Evolutionary conservation across 2,329 filamentous ascomycete genomes (phyloP).

Genomic region (Cadophora gregata): DNA sequence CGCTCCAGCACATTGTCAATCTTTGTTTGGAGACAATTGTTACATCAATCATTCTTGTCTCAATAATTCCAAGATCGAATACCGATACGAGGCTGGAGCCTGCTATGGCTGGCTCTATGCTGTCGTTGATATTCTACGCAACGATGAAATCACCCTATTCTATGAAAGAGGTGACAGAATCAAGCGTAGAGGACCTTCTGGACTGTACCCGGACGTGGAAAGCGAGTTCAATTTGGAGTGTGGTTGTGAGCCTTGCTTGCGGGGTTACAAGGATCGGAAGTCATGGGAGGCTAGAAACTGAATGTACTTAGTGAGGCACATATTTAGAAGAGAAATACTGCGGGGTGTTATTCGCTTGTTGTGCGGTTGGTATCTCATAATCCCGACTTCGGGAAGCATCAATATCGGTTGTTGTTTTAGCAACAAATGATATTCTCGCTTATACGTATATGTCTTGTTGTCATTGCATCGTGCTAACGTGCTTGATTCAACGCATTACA

Average conservation of each 20-base stretch:
- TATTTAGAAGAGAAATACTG: neutral
- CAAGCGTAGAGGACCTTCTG: neutral
- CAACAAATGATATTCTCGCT: neutral
- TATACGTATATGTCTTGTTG: neutral
- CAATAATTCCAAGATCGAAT: neutral
- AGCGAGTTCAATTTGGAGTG: neutral
- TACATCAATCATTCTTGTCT: constrained; percentile 7
- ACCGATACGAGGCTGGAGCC: neutral
- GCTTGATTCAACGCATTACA: neutral
- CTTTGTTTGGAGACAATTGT: neutral
- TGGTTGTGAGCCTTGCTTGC: constrained; percentile 11
- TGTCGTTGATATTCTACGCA: neutral
- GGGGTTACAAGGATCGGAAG: neutral
- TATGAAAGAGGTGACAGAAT: neutral
- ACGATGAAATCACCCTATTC: constrained; percentile 5
- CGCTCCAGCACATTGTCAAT: neutral
- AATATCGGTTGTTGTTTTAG: neutral
- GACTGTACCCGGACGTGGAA: neutral
- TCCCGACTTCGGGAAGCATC: neutral
- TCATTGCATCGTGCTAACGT: neutral
- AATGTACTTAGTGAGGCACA: neutral
- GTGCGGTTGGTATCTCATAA: neutral
- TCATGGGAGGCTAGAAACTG: neutral
- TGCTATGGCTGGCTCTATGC: neutral
- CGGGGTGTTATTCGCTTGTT: neutral